Conservation (phyloP, 805 yeast genomes). For the Zygosaccharomyces bailii region DNA sequence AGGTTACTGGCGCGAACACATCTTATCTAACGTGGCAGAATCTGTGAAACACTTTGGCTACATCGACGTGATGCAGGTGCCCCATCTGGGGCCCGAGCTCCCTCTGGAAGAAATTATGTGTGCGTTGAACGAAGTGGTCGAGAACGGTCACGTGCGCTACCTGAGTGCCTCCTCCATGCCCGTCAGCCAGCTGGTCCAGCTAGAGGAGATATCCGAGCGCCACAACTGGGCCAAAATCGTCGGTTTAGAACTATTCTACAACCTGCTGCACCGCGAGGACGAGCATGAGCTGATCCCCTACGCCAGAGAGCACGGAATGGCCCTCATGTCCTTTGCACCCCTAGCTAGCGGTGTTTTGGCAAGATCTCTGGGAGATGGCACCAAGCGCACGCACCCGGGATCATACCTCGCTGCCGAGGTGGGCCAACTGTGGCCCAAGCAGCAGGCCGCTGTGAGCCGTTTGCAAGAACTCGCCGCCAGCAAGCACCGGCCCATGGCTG, state of each 20-base stretch:
- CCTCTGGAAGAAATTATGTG: constrained; percentile 55
- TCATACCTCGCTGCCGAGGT: constrained; percentile 5
- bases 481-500: constrained; percentile 49
- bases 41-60: constrained; percentile 48
- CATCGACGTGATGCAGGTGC: constrained; percentile 56
- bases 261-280: constrained; percentile 56
- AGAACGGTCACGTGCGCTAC: constrained; percentile 47
- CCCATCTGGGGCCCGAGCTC: constrained; percentile 47
- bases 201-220: constrained; percentile 55
- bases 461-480: constrained; percentile 55
- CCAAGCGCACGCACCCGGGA: constrained; percentile 19
- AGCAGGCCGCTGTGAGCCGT: constrained; percentile 41
- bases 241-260: constrained; percentile 56
- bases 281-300: constrained; percentile 59
- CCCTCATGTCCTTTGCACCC: constrained; percentile 61
- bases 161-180: constrained; percentile 64
- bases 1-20: constrained; percentile 47
- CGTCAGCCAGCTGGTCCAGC: constrained; percentile 49
- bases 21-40: constrained; percentile 41
- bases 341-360: constrained; percentile 53
- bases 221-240: constrained; percentile 57
- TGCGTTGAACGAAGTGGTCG: constrained; percentile 51
- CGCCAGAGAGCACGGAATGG: constrained; percentile 50
- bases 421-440: constrained; percentile 15
- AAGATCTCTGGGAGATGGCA: constrained; percentile 38